Evolutionary conservation across 2,329 filamentous ascomycete species (phyloP), one percentile per base, ranked within the genome.

Genomic region (Arthrobotrys megalospora): DNA sequence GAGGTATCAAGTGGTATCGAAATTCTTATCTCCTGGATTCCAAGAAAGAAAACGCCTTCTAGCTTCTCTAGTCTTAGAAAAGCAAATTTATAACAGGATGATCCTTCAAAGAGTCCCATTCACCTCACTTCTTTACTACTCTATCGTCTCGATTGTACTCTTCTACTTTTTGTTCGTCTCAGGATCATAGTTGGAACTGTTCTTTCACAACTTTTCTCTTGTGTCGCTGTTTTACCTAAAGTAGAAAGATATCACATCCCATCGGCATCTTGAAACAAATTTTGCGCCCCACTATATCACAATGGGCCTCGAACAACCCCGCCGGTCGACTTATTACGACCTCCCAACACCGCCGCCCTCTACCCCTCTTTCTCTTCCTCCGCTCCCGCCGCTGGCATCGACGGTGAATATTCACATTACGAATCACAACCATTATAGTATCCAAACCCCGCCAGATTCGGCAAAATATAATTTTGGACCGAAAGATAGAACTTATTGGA

Each of bases 111-210:
- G 52, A 60, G 73, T 77, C 24, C 73, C 73, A 2, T 70, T 77
- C 24, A 66, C 66, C 34, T 77, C 73, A 14, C 36, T 71, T 16
- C 66, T 77, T 45, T 77, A 77, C 32, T 77, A 77, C 53, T 77
- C 66, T 14, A 60, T 77, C 14, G 62, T 77, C 19, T 71, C 73
- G 2, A 77, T 77, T 45, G 62, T 63, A 32, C 19, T 77, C 36
- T 77, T 77, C 60, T 77, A 77, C 62, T 77, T 77, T 71, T 77
- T 77, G 43, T 77, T 77, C 67, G 60, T 77, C 19, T 77, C 66
- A 48, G 36, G 34, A n/a, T 69, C 60, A 38, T 77, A 71, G 36
- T 45, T 45, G 14, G 19, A 24, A 19, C 28, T 36, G n/a, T 38
- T 36, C 24, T 52, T 71, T 53, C n/a, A 28, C 34, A 34, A 63